Evolutionary conservation across 768 basidiomycete species (phyloP).

Genomic region (Russula sp.): DNA sequence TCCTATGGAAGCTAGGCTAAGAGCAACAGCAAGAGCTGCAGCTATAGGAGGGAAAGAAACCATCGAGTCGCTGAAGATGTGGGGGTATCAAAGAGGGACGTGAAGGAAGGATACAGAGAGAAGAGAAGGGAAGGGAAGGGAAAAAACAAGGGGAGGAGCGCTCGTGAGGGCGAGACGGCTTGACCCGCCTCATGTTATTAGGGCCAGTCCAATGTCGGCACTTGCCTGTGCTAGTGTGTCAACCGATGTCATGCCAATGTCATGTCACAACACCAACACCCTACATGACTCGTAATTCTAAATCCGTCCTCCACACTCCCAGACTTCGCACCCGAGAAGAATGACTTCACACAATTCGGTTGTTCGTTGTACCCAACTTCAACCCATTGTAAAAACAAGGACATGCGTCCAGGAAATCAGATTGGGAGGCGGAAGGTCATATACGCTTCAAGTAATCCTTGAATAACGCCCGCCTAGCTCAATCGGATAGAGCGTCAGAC

Average conservation of each 20-base stretch:
- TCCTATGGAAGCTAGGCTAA: constrained; percentile 44
- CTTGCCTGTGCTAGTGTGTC: neutral
- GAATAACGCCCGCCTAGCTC: constrained; percentile 50
- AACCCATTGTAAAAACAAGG: neutral
- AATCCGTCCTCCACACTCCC: neutral
- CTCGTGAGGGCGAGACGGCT: neutral
- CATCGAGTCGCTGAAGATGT: constrained; percentile 25
- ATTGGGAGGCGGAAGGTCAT: neutral
- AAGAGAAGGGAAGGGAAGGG: neutral
- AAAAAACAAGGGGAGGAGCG: neutral
- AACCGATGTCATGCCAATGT: neutral
- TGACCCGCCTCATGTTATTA: neutral
- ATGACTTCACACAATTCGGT: too few species aligned
- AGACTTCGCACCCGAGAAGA: neutral
- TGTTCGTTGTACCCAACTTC: neutral
- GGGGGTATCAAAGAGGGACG: constrained; percentile 9
- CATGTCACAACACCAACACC: neutral
- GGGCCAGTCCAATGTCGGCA: neutral
- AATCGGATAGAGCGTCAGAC: constrained; percentile 66
- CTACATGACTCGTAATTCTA: neutral
- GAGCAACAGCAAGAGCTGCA: constrained; percentile 34
- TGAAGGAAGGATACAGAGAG: neutral
- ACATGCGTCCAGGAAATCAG: neutral
- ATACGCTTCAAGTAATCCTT: neutral
- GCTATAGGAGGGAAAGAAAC: constrained; percentile 26